A percentile compares a stretch with the other conserved stretches of the same genome.
Evolutionary conservation across 208 protist genomes (phyloP).

Genomic region (Lotmaria passim): DNA sequence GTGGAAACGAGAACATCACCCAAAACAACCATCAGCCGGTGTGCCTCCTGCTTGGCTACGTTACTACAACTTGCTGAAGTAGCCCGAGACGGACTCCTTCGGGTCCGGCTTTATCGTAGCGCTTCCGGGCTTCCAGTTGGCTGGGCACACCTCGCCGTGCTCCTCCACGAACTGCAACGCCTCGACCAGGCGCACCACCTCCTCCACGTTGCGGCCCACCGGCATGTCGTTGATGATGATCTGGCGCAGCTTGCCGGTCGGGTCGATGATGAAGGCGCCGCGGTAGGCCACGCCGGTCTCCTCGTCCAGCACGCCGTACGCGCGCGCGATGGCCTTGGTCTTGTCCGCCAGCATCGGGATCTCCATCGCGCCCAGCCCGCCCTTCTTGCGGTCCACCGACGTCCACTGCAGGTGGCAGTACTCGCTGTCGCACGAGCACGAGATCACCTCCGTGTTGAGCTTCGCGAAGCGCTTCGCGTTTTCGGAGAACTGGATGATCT

Average conservation of each 20-base stretch:
- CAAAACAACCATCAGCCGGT: neutral
- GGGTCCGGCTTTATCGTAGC: conserved; percentile 94
- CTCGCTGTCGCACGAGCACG: conserved; percentile 94
- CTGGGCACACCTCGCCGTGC: conserved; percentile 96
- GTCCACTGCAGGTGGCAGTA: conserved; percentile 98
- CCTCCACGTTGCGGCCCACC: conserved; percentile 95
- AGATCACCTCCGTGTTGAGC: conserved; percentile 91
- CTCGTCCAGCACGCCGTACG: conserved; percentile 95
- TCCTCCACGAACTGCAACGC: conserved; percentile 96
- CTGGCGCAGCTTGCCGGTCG: conserved; percentile 90
- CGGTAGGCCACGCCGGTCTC: conserved; percentile 88
- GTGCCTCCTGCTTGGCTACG: neutral
- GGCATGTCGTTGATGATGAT: conserved; percentile 96
- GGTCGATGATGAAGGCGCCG: conserved; percentile 97
- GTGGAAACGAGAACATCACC: neutral
- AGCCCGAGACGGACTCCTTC: conserved; percentile 66
- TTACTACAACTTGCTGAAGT: conserved; percentile 22
- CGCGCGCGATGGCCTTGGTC: conserved; percentile 88
- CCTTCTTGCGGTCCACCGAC: conserved; percentile 94
- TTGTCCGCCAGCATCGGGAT: conserved; percentile 97
- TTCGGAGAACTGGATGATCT: conserved; percentile 97
- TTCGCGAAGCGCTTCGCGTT: conserved; percentile 89
- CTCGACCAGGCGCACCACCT: conserved; percentile 95
- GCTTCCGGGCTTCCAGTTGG: conserved; percentile 92
- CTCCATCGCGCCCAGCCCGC: conserved; percentile 96